Base-by-base conservation (phyloP, 257 asterid genomes). In the Lithospermum erythrorhizon region DNA sequence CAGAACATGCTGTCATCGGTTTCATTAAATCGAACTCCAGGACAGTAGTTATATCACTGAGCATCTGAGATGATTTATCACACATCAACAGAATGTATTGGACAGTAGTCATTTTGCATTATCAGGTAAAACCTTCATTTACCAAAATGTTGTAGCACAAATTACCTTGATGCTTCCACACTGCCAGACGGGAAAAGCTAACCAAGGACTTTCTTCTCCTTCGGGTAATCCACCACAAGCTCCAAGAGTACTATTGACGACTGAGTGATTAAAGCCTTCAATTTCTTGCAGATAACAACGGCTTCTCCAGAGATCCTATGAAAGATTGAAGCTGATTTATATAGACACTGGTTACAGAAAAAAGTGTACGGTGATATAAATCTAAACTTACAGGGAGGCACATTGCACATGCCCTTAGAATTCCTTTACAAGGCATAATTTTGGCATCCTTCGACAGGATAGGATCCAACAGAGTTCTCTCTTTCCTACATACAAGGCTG, bases 221-320 rank as follows among this genome's bases (percentile, higher is more conserved):
- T 61, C 65, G n/a, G 94, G 88, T 72, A 81, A 78, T 75, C 76
- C 83, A 14, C 96, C 96, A 70, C 96, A 91, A 29, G 86, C 96
- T 32, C 98, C 98, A 69, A 91, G 66, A 48, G 84, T 78, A 47
- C 77, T 75, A 70, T 91, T 91, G 67, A 78, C 89, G 19, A 72
- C 57, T 55, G 95, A 74, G 76, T 88, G 95, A 72, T 86, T 94
- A 71, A 91, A 84, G 49, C 95, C 96, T 76, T 91, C 98, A 37
- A 91, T 69, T 19, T 78, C 86, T 67, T 77, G 70, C 80, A 91
- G 77, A 87, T 84, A 81, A 65, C 84, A 22, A 9, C 91, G 94
- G 66, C 96, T 88, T 73, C 66, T 72, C 98, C 98, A 91, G 45
- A 91, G 81, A 75, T 91, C 95, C 98, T 91, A 67, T 30, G 70